Evolutionary conservation across 176 grass and related monocot species (phyloP).

Genomic region (Hsuehochloa calcarea): DNA sequence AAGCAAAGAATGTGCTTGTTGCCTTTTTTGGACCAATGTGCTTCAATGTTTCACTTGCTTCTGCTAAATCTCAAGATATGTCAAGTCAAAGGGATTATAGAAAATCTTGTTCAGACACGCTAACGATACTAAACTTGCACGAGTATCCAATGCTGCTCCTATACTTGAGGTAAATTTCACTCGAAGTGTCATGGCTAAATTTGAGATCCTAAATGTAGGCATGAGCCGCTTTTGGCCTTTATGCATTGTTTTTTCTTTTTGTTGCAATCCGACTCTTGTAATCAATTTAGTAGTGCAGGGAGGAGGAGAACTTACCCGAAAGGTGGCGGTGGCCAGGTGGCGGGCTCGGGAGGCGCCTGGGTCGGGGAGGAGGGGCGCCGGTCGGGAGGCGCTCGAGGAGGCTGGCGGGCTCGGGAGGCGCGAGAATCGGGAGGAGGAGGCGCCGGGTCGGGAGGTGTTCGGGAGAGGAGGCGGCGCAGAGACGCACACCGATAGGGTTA

Average conservation of each 20-base stretch:
- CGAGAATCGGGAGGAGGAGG: too few species aligned
- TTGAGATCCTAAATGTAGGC: constrained; percentile 27
- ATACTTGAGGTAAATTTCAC: constrained; percentile 86
- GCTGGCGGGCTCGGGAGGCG: too few species aligned
- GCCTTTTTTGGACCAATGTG: constrained; percentile 88
- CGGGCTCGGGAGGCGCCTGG: too few species aligned
- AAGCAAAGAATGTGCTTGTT: constrained; percentile 69
- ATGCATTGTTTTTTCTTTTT: background rate
- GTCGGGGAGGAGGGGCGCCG: too few species aligned
- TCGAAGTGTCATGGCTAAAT: constrained; percentile 21
- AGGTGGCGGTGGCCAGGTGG: too few species aligned
- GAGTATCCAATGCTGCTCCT: constrained; percentile 93
- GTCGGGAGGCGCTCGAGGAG: too few species aligned
- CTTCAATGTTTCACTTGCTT: constrained; percentile 80
- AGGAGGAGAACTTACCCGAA: too few species aligned
- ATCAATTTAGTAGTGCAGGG: background rate
- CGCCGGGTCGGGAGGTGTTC: too few species aligned
- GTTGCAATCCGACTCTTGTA: background rate
- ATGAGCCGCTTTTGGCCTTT: background rate
- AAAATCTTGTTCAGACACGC: constrained; percentile 85
- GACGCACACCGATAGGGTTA: too few species aligned
- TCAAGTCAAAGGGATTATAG: too few species aligned
- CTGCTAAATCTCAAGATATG: constrained; percentile 84
- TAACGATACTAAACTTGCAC: constrained; percentile 77
- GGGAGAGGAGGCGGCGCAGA: too few species aligned